Percentiles rank a stretch among this genome's conserved stretches.
phyloP scores from a whole-genome alignment of 306 rosid species.

The Quercus glauca region DNA sequence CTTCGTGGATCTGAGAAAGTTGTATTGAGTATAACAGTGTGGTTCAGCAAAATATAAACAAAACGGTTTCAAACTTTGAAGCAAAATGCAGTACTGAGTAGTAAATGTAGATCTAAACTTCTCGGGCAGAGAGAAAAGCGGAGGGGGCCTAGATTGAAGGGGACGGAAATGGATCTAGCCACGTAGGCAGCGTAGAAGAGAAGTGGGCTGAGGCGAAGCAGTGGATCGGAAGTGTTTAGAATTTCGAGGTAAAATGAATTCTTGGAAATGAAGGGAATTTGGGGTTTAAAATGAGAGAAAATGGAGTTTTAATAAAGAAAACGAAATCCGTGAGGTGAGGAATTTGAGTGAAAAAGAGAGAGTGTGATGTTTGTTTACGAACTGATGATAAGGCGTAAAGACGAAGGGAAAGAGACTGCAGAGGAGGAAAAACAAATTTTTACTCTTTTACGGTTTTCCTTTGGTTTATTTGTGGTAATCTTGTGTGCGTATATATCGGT shows the following conservation, averaged over 20 bases:
- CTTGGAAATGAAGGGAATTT: not conserved
- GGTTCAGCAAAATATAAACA: too few species aligned
- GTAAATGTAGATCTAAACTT: not conserved
- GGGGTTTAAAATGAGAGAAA: not conserved
- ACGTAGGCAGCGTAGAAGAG: conserved; percentile 24
- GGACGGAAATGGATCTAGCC: conserved; percentile 21
- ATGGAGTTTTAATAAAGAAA: not conserved
- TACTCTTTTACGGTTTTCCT: too few species aligned
- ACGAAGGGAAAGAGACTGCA: too few species aligned
- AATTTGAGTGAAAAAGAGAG: not conserved
- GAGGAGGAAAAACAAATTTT: too few species aligned
- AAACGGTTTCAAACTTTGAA: not conserved
- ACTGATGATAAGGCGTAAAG: too few species aligned
- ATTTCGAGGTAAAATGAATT: too few species aligned
- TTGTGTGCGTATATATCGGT: too few species aligned
- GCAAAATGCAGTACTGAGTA: conserved; percentile 26
- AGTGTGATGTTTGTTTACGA: not conserved
- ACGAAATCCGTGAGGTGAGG: not conserved
- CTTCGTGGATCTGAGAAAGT: conserved; percentile 33
- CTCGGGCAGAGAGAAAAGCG: conserved; percentile 23
- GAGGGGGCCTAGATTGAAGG: conserved; percentile 38
- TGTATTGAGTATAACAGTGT: too few species aligned
- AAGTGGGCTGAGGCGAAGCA: conserved; percentile 7
- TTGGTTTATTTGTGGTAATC: too few species aligned
- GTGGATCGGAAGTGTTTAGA: not conserved